These are phyloP conservation scores for Populus simonii DNA, from an alignment of 345 rosid genomes.

Conservation along the genomic window DNA sequence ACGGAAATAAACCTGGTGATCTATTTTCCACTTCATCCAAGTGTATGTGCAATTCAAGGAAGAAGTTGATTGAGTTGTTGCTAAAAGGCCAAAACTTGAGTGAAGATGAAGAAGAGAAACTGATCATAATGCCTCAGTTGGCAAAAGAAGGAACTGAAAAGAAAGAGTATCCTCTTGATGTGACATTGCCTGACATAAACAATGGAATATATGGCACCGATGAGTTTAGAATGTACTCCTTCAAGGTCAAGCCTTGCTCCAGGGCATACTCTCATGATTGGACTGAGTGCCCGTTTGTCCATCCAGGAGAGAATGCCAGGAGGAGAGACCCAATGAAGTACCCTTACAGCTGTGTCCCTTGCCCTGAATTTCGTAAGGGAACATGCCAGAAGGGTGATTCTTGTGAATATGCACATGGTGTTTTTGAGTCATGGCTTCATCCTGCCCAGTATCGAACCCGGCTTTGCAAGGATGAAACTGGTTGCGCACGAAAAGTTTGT, in stretches of 20 bases:
- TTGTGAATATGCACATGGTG: constrained; percentile 94
- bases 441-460: constrained; percentile 94
- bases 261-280: constrained; percentile 98
- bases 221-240: constrained; percentile 89
- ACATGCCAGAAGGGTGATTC: constrained; percentile 83
- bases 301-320: constrained; percentile 98
- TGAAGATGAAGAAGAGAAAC: constrained; percentile 46
- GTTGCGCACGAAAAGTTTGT: constrained; percentile 86
- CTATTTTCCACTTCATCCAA: constrained; percentile 38
- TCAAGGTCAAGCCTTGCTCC: constrained; percentile 96
- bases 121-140: constrained; percentile 33
- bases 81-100: constrained; percentile 43
- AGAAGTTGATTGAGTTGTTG: constrained; percentile 54
- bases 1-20: constrained; percentile 70
- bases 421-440: constrained; percentile 98
- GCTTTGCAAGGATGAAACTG: constrained; percentile 94
- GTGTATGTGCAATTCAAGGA: constrained; percentile 37
- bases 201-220: constrained; percentile 77
- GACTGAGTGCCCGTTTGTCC: constrained; percentile 99
- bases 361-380: constrained; percentile 97
- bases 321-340: constrained; percentile 94
- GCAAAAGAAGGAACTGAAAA: constrained; percentile 57
- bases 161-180: constrained; percentile 83
- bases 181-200: constrained; percentile 86
- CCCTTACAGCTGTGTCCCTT: constrained; percentile 92